Evolutionary conservation across 2,329 filamentous ascomycete genomes (phyloP).

Genomic region (Colletotrichum sp.): DNA sequence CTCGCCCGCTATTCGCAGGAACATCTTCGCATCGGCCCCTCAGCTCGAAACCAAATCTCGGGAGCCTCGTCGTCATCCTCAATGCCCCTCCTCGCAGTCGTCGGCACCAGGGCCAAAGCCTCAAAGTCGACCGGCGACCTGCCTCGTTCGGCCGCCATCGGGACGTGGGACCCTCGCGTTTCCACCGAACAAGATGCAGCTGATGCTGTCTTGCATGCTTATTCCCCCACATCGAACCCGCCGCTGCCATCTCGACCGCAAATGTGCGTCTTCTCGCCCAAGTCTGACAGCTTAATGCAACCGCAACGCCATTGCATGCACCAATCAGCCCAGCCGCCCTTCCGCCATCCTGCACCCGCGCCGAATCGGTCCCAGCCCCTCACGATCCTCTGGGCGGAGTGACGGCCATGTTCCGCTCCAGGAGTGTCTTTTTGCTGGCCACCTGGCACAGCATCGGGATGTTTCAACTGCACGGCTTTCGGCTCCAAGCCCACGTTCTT

Average conservation of each 20-base stretch:
- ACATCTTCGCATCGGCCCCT: not conserved
- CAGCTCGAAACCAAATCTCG: not conserved
- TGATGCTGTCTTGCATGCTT: conserved; percentile 15
- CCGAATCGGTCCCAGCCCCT: not conserved
- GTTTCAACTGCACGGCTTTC: not conserved
- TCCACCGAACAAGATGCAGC: conserved; percentile 12
- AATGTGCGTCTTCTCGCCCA: not conserved
- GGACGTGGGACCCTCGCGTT: not conserved
- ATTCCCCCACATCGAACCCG: conserved; percentile 8
- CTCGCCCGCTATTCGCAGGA: not conserved
- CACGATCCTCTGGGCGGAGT: not conserved
- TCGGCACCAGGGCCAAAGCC: not conserved
- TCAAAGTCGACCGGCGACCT: not conserved
- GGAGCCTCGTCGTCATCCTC: not conserved
- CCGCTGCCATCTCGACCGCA: not conserved
- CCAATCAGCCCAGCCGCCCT: not conserved
- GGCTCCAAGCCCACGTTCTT: not conserved
- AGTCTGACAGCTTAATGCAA: not conserved
- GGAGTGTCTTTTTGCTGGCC: not conserved
- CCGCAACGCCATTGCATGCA: not conserved
- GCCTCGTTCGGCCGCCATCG: not conserved
- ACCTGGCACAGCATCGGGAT: not conserved
- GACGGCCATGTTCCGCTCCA: not conserved
- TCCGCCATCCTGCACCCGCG: not conserved
- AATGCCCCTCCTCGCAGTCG: not conserved